These are phyloP conservation scores for Boletellus sp. DNA, from an alignment of 768 basidiomycete species.

Conservation along the genomic window DNA sequence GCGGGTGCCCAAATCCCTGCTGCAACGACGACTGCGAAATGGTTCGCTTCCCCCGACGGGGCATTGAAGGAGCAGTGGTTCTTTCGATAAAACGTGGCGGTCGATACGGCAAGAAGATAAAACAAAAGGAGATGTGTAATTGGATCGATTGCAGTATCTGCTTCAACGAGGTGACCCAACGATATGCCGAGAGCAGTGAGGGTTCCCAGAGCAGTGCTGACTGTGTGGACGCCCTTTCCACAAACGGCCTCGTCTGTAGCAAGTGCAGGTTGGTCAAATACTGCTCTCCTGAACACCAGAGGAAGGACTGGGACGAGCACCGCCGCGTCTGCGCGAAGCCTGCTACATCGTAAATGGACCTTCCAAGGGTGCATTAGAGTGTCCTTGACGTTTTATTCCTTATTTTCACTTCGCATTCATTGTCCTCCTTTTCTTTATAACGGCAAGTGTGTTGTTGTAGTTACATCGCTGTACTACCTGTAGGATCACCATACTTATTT, in stretches of 20 bases:
- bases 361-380: neutral
- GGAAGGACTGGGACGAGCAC: constrained; percentile 77
- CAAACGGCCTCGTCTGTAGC: constrained; percentile 61
- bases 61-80: constrained; percentile 56
- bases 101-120: constrained; percentile 46
- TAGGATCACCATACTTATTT: neutral
- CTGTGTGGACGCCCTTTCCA: constrained; percentile 28
- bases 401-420: neutral
- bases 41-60: constrained; percentile 71
- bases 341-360: constrained; percentile 11
- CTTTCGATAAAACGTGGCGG: constrained; percentile 60
- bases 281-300: constrained; percentile 71
- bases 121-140: constrained; percentile 69
- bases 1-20: constrained; percentile 74
- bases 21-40: constrained; percentile 82
- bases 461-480: constrained; percentile 9
- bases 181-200: constrained; percentile 37
- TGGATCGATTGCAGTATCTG: constrained; percentile 72
- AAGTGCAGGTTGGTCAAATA: constrained; percentile 78
- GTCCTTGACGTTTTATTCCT: neutral
- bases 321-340: constrained; percentile 59
- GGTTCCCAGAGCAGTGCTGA: constrained; percentile 44
- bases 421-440: neutral
- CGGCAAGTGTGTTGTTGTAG: neutral
- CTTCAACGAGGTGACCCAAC: constrained; percentile 46